Evolutionary conservation across 139 green algal species (phyloP), one percentile per base, ranked within the genome.

Genomic region (Volvox reticuliferus): DNA sequence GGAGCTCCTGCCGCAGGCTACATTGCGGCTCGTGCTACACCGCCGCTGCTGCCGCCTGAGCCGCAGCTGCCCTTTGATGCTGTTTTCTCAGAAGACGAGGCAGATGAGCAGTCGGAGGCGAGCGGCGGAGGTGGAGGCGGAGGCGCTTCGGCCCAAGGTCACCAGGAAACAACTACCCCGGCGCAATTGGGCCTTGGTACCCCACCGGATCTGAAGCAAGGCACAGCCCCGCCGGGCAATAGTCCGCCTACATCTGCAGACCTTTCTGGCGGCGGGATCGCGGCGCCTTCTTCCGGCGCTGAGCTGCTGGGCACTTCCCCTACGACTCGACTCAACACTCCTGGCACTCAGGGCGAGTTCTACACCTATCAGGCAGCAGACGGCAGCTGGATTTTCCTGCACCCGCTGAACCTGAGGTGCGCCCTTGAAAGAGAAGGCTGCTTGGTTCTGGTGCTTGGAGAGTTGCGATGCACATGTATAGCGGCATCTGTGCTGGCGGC

Each of bases 321-420:
- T 36, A 88, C 17, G 61, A 91, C 32, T 22, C 37, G 26, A 35
- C 80, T 95, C 78, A 94, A 95, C 67, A 71, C 88, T 1, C 82
- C 88, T 6, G 92, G 79, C 22, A 68, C 9, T 1, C 22, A n/a
- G 18, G 91, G 82, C 12, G 91, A 93, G 82, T 92, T 91, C 67
- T 92, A 92, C 87, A 84, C 91, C 12, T 86, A 89, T 80, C 94
- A 97, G 88, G 92, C 91, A 36, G 90, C 83, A 61, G 97, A 98
- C 84, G 96, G 96, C 16, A 93, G 96, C 92, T 98, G 93, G 93
- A 37, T 97, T 24, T 99, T 98, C 93, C 93, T 98, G 75, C 89
- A 96, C 80, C 93, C 97, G 12, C 93, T 98, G 30, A 96, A 96
- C 85, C 79, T 97, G 69, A 92, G 95, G 33, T 95, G 37, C 0